These are phyloP conservation scores for Noccaea bulbosa DNA, from an alignment of 345 rosid genomes.

Conservation along the genomic window DNA sequence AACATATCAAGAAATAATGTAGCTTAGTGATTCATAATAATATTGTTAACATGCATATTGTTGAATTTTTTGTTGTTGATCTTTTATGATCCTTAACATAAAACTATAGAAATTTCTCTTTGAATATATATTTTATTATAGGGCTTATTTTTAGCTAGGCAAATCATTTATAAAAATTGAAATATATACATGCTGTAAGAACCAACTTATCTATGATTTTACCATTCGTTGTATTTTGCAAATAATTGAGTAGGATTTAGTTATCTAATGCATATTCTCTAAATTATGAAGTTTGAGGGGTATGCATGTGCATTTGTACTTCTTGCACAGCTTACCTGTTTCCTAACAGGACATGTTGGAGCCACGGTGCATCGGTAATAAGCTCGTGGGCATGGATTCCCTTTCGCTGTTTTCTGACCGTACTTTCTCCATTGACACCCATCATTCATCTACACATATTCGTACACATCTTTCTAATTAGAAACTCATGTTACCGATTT, in stretches of 20 bases:
- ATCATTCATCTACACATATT: conserved; percentile 64
- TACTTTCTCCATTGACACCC: conserved; percentile 99
- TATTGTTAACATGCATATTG: background rate
- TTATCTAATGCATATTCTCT: background rate
- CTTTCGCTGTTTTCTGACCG: conserved; percentile 92
- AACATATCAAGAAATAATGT: background rate
- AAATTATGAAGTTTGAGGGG: background rate
- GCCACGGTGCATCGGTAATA: conserved; percentile 88
- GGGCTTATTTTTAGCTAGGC: background rate
- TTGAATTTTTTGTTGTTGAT: background rate
- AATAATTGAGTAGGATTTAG: background rate
- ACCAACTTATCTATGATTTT: background rate
- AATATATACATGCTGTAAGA: background rate
- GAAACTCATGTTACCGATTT: background rate
- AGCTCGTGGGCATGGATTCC: conserved; percentile 95
- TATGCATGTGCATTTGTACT: background rate
- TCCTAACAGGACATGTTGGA: conserved; percentile 75
- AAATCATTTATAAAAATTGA: background rate
- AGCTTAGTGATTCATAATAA: background rate
- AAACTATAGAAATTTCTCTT: background rate
- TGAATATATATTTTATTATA: background rate
- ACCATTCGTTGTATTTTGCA: background rate
- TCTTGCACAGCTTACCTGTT: conserved; percentile 59
- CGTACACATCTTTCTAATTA: background rate
- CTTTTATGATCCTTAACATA: background rate